Percentiles rank a stretch among this genome's conserved stretches.
phyloP scores from a whole-genome alignment of 345 rosid genomes.

The Pistacia atlantica region DNA sequence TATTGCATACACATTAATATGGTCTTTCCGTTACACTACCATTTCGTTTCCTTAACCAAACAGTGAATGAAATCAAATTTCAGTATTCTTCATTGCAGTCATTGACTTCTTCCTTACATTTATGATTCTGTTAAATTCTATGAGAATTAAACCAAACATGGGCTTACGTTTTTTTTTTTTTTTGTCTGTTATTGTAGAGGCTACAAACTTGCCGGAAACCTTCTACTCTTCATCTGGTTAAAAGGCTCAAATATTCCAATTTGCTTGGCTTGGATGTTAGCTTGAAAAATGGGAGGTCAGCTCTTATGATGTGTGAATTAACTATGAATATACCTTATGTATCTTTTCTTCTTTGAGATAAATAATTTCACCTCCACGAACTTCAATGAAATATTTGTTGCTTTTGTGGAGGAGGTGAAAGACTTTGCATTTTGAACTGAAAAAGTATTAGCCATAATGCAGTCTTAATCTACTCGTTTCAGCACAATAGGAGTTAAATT shows the following conservation, averaged over 20 bases:
- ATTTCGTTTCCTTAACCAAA: too few species aligned
- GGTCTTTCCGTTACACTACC: too few species aligned
- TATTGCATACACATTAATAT: not conserved
- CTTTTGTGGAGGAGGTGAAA: not conserved
- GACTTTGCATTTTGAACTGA: not conserved
- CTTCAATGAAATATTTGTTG: not conserved
- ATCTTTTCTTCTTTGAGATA: constrained; percentile 2
- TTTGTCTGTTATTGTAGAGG: constrained; percentile 50
- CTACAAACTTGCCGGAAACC: constrained; percentile 79
- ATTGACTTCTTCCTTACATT: not conserved
- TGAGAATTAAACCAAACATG: not conserved
- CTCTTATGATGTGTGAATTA: constrained; percentile 14
- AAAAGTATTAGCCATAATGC: not conserved
- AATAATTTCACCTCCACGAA: too few species aligned
- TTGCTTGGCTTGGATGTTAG: constrained; percentile 73
- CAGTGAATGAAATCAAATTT: too few species aligned
- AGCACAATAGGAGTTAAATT: not conserved
- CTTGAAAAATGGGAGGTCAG: constrained; percentile 83
- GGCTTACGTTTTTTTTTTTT: not conserved
- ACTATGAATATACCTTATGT: not conserved
- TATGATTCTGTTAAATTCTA: not conserved
- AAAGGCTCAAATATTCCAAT: constrained; percentile 74
- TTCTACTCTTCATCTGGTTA: constrained; percentile 68
- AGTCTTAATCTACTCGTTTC: not conserved
- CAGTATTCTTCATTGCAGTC: not conserved